phyloP scores from a whole-genome alignment of 2,329 filamentous ascomycete species.

The Penicillium sp. region DNA sequence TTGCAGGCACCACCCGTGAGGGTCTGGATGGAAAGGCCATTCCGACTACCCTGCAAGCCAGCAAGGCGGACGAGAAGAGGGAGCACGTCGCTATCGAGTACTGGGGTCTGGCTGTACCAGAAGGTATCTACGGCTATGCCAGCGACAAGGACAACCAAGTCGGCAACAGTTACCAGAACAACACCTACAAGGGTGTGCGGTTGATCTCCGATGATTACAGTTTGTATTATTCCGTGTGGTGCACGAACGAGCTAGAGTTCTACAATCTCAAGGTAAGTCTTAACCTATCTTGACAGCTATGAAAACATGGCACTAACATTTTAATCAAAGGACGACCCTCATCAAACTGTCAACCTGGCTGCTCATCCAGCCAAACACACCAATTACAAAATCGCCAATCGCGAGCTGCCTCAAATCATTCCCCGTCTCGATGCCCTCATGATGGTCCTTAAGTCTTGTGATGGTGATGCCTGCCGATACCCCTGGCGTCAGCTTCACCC shows the following conservation, averaged over 20 bases:
- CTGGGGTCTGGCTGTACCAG: constrained; percentile 45
- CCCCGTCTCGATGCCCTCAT: constrained; percentile 56
- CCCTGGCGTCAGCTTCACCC: constrained; percentile 59
- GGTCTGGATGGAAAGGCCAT: constrained; percentile 57
- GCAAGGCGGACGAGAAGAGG: constrained; percentile 28
- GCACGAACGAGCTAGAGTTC: constrained; percentile 62
- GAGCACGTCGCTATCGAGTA: constrained; percentile 58
- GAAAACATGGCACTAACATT: neutral
- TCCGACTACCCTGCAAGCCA: constrained; percentile 33
- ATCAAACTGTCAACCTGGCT: constrained; percentile 49
- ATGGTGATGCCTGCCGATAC: constrained; percentile 49
- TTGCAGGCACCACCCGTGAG: constrained; percentile 34
- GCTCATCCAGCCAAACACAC: constrained; percentile 16
- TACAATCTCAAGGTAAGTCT: constrained; percentile 55
- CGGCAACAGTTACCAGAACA: constrained; percentile 37
- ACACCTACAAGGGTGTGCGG: constrained; percentile 61
- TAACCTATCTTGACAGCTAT: neutral
- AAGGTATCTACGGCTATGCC: constrained; percentile 27
- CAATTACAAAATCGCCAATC: constrained; percentile 17
- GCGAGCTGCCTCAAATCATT: constrained; percentile 38
- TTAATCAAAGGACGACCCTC: constrained; percentile 46
- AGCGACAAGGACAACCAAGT: constrained; percentile 16
- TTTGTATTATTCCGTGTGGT: constrained; percentile 65
- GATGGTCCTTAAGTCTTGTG: constrained; percentile 59
- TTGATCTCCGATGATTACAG: constrained; percentile 54